A percentile compares a stretch with the other conserved stretches of the same genome.
phyloP scores from a whole-genome alignment of 345 rosid species.

The Leavenworthia alabamica region DNA sequence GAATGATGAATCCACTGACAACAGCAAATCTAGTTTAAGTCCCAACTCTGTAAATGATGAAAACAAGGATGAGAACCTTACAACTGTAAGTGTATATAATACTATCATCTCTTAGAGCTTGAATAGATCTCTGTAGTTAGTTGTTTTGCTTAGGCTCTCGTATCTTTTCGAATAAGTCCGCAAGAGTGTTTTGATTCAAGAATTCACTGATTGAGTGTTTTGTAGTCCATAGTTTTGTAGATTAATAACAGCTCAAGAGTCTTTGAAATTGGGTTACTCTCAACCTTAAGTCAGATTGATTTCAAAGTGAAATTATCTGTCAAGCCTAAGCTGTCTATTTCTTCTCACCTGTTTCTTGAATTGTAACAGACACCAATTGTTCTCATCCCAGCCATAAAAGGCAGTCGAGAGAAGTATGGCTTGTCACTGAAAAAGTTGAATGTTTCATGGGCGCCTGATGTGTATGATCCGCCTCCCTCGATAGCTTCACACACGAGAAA shows the following conservation, averaged over 20 bases:
- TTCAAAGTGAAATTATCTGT: background rate
- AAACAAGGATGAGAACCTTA: slow-evolving; percentile 29
- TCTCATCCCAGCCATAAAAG: slow-evolving; percentile 77
- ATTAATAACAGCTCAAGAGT: too few relatives aligned
- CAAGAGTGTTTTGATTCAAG: too few relatives aligned
- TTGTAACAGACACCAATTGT: slow-evolving; percentile 34
- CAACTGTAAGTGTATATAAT: background rate
- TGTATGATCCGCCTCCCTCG: slow-evolving; percentile 81
- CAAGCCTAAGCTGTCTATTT: background rate
- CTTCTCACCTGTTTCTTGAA: slow-evolving; percentile 7
- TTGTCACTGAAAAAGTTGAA: slow-evolving; percentile 36
- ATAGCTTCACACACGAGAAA: slow-evolving; percentile 55
- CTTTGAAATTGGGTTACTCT: too few relatives aligned
- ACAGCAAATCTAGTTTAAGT: slow-evolving; percentile 18
- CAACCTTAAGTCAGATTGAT: too few relatives aligned
- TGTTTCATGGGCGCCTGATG: slow-evolving; percentile 85
- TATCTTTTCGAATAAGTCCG: too few relatives aligned
- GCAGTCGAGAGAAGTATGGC: slow-evolving; percentile 65
- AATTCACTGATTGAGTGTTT: too few relatives aligned
- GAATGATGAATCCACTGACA: slow-evolving; percentile 24
- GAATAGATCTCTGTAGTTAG: background rate
- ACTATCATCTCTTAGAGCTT: background rate
- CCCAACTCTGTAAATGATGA: slow-evolving; percentile 30
- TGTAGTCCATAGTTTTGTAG: too few relatives aligned
- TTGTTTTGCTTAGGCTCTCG: too few relatives aligned